Evolutionary conservation across 2,329 filamentous ascomycete genomes (phyloP).

Genomic region (Monilinia fructigena): DNA sequence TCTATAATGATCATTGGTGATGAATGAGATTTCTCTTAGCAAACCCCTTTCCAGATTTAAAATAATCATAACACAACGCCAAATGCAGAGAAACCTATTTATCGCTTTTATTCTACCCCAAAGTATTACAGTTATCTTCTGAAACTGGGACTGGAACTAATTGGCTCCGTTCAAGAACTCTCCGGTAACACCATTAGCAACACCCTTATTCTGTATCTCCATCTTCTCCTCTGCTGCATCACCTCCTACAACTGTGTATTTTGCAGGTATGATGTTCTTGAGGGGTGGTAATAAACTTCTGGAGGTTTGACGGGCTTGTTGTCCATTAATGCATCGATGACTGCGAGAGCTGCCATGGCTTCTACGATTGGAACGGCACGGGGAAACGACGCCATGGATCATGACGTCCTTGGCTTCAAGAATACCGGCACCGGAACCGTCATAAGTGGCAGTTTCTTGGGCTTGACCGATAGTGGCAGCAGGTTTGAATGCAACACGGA

Average conservation of each 20-base stretch:
- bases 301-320: slow-evolving; percentile 61
- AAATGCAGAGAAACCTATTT: not conserved
- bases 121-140: slow-evolving; percentile 4
- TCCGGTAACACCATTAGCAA: slow-evolving; percentile 16
- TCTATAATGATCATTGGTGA: not conserved
- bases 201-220: slow-evolving; percentile 25
- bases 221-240: slow-evolving; percentile 27
- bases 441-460: slow-evolving; percentile 80
- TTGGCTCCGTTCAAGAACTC: slow-evolving; percentile 4
- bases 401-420: slow-evolving; percentile 88
- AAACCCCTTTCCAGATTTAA: not conserved
- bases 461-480: slow-evolving; percentile 89
- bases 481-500: slow-evolving; percentile 92
- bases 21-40: not conserved
- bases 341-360: slow-evolving; percentile 82
- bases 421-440: slow-evolving; percentile 65
- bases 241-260: slow-evolving; percentile 28
- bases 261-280: slow-evolving; percentile 33
- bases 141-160: not conserved
- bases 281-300: slow-evolving; percentile 48
- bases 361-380: slow-evolving; percentile 86
- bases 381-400: slow-evolving; percentile 82
- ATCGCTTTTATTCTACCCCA: slow-evolving; percentile 5
- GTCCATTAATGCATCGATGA: slow-evolving; percentile 84
- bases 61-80: not conserved